phyloP scores from a whole-genome alignment of 1,284 basidiomycete species.

The Gymnopus androsaceus region DNA sequence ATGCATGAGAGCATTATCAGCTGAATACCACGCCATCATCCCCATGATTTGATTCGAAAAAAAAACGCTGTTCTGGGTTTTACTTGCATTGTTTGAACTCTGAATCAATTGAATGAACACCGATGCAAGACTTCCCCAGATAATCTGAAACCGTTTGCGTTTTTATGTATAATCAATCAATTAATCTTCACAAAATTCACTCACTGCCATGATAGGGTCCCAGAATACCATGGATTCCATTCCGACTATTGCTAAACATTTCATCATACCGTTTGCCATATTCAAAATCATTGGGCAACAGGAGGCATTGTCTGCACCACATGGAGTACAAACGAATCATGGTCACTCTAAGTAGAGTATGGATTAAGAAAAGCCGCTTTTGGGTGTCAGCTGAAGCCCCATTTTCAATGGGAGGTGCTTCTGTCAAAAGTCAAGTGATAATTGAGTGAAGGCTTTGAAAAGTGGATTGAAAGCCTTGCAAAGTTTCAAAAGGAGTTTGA shows the following conservation, averaged over 20 bases:
- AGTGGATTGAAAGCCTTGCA: not conserved
- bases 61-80: not conserved
- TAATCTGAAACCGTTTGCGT: not conserved
- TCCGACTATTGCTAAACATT: not conserved
- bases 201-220: conserved; percentile 16
- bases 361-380: conserved; percentile 11
- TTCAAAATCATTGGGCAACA: not conserved
- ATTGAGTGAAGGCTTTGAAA: conserved; percentile 5
- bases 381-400: not conserved
- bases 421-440: not conserved
- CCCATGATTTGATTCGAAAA: not conserved
- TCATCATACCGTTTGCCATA: conserved; percentile 5
- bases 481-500: not conserved
- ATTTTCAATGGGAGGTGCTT: conserved; percentile 1
- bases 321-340: conserved; percentile 11
- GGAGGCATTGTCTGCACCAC: not conserved
- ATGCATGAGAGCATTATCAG: conserved; percentile 3
- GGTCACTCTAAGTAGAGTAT: conserved; percentile 9
- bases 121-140: not conserved
- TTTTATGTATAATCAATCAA: not conserved
- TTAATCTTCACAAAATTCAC: not conserved
- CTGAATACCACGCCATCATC: not conserved
- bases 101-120: not conserved
- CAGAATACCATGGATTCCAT: not conserved
- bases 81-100: not conserved